Base-by-base conservation (phyloP, 768 basidiomycete species). In the Daedalea quercina region DNA sequence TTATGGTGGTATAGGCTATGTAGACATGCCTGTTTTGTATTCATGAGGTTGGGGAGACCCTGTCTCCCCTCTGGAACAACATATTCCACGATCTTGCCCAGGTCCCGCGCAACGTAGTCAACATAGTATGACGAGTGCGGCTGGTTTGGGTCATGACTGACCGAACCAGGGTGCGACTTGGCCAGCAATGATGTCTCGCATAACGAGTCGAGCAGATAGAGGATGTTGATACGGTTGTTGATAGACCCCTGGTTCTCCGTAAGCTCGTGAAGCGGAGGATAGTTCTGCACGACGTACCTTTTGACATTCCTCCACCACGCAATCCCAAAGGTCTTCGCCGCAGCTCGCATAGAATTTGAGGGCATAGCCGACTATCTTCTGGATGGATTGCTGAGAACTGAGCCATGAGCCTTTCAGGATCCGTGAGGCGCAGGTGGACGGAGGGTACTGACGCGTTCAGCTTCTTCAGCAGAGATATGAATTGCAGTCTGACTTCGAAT, bases 321-420 rank as follows among this genome's bases (percentile, higher is more conserved):
- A 94, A 60, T 94, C 92, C 94, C 93, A 95, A 11, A 95, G 68
- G 67, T 96, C 92, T 61, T 95, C 92, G 6, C 90, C 92, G 52
- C 91, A 94, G 52, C 79, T 79, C 4, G 85, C 74, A 50, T 87
- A 93, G 63, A 88, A 85, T 66, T 93, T 93, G 51, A 94, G 75
- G 0, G 91, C 90, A 61, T 84, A 94, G 9, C 78, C 76, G 28
- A 94, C 93, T 33, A 89, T 86, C 66, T 87, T 90, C 67, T 90
- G 88, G 50, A 94, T 94, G 12, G 90, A 93, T 62, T 82, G 84
- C 63, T 92, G 90, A 25, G 90, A 84, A 60, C 88, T 91, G 54
- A 13, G 22, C 50, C 31, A 52, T 59, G 48, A 61, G 63, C 56
- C 53, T 47, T 56, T 69, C 58, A 69, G 62, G 57, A 59, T 45